Base-by-base conservation (phyloP, 495 filamentous ascomycete species). In the Aspergillus kassunensis region DNA sequence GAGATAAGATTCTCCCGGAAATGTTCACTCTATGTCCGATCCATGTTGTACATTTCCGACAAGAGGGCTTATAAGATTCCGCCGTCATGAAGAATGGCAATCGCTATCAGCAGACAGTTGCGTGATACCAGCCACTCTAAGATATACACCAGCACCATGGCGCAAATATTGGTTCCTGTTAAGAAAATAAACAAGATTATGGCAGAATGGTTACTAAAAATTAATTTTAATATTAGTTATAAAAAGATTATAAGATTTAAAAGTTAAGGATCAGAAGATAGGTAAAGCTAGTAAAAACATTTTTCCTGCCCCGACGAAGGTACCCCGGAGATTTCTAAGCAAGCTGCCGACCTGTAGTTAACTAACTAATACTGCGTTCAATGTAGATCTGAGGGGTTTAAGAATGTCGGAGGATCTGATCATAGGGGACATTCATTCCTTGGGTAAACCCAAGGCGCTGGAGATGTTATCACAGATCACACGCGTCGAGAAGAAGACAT, bases 401-500 rank as follows among this genome's bases (percentile, higher is more conserved):
- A 56, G 66, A 71, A 69, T 70, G 68, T 47, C 54, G 29, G 30
- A 44, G 44, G 61, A 64, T 46, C 51, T 71, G 44, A 59, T 37
- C 57, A 62, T 74, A 47, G 64, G 69, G 49, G 68, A 73, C 61
- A 70, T 73, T 41, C 70, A 76, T 71, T 71, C 73, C 59, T 65
- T 72, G 53, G 57, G 60, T 24, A 67, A 60, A 57, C 49, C 55
- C 47, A 55, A 72, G 48, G 73, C 71, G 46, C 58, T 70, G 7
- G 59, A 65, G 25, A 67, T 77, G 61, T 64, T 78, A 31, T 47
- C 60, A 34, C 63, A 73, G 44, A 67, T 77, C 41, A 55, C 68
- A 58, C 72, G 71, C 54, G 67, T 78, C 47, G 83, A 84, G 58
- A 80, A 75, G 55, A 82, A 76, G 55, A 74, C 70, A 39, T 84